phyloP scores from a whole-genome alignment of 108 stramenopile species.

The Schizochytrium sp. region DNA sequence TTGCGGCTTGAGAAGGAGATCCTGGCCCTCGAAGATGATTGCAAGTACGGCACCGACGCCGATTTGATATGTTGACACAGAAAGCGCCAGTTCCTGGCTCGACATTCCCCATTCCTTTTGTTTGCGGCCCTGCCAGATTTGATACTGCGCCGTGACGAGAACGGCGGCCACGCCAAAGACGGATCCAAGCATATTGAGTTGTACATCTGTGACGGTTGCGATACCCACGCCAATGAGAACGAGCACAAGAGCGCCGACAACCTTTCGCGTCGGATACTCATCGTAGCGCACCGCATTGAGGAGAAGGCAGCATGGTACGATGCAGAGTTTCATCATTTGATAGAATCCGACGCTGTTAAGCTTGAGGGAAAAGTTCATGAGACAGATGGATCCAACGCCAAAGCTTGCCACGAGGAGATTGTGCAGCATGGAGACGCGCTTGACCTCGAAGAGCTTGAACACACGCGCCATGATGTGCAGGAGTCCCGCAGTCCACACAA shows the following conservation, averaged over 20 bases:
- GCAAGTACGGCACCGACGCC: not conserved
- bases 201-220: not conserved
- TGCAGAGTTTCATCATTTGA: conserved; percentile 9
- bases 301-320: not conserved
- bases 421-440: not conserved
- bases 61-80: not conserved
- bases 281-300: not conserved
- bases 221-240: not conserved
- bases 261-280: not conserved
- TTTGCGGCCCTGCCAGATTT: conserved; percentile 11
- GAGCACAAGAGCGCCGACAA: not conserved
- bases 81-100: not conserved
- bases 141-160: not conserved
- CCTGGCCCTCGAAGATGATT: not conserved
- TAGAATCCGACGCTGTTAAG: not conserved
- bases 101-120: not conserved
- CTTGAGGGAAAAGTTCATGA: conserved; percentile 15
- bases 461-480: not conserved
- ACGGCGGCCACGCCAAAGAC: not conserved
- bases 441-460: not conserved
- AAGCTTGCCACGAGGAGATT: not conserved
- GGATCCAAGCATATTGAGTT: not conserved
- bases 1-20: not conserved
- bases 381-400: conserved; percentile 1
- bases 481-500: not conserved